phyloP scores from a whole-genome alignment of 2,329 filamentous ascomycete genomes.

The Cordyceps militaris region DNA sequence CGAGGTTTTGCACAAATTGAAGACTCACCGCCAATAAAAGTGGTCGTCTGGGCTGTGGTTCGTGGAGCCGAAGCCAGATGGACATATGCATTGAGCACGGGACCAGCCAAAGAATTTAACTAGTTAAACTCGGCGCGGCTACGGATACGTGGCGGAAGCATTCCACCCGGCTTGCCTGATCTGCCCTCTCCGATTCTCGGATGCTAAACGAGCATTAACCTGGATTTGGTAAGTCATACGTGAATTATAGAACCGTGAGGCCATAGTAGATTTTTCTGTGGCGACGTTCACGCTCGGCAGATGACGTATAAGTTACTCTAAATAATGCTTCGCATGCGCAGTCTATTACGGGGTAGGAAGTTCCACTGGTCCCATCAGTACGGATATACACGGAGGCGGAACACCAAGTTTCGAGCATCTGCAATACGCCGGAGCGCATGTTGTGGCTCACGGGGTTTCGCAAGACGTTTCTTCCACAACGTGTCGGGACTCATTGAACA shows the following conservation, averaged over 20 bases:
- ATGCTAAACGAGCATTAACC: neutral
- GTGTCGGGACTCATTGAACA: too few relatives aligned
- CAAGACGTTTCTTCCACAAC: too few relatives aligned
- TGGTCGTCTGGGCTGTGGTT: neutral
- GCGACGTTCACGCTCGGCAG: neutral
- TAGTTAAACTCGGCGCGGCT: neutral
- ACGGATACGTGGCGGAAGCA: neutral
- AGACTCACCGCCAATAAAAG: conserved; percentile 6
- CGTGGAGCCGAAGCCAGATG: neutral
- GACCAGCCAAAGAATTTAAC: neutral
- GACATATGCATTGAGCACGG: neutral
- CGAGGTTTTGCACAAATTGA: neutral
- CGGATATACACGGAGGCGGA: too few relatives aligned
- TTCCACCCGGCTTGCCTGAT: conserved; percentile 3
- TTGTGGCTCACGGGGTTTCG: too few relatives aligned
- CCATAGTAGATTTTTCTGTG: neutral
- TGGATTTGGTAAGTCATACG: neutral
- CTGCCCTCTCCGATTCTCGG: neutral
- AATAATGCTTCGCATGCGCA: too few relatives aligned
- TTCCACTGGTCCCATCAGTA: too few relatives aligned
- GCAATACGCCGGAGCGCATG: too few relatives aligned
- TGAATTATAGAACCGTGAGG: neutral
- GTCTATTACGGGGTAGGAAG: too few relatives aligned
- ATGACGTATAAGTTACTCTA: too few relatives aligned
- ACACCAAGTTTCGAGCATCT: too few relatives aligned